Conservation (phyloP, 2,329 filamentous ascomycete species). For the Graphiopsis chlorocephala region DNA sequence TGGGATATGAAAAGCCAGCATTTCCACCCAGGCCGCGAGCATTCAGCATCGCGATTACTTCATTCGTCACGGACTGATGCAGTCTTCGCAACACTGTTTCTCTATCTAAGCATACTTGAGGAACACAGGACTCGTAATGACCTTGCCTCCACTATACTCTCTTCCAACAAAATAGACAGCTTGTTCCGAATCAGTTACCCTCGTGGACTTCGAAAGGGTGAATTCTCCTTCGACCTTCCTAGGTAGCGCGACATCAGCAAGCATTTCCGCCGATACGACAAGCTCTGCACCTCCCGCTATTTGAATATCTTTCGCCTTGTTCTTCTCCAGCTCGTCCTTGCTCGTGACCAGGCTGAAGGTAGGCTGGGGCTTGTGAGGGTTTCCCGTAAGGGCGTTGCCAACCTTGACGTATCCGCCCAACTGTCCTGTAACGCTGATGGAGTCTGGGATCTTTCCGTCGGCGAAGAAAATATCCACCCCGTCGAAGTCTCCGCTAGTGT, state of each 20-base stretch:
- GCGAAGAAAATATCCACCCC: constrained; percentile 9
- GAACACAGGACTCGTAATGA: background rate
- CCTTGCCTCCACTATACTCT: background rate
- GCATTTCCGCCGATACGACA: background rate
- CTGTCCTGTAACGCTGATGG: background rate
- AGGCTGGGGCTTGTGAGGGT: constrained; percentile 6
- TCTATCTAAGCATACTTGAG: background rate
- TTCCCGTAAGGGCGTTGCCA: constrained; percentile 4
- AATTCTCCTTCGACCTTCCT: background rate
- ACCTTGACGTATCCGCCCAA: constrained; percentile 12
- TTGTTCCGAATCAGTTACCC: background rate
- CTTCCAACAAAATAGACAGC: background rate
- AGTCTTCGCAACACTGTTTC: no score
- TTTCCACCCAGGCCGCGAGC: background rate
- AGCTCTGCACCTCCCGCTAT: background rate
- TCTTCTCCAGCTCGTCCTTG: background rate
- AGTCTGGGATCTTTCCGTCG: background rate
- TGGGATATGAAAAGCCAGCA: constrained; percentile 12
- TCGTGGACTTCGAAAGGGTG: background rate
- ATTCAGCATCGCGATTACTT: background rate
- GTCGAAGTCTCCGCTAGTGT: constrained; percentile 13
- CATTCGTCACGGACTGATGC: no score
- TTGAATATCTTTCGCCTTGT: background rate
- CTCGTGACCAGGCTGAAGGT: background rate
- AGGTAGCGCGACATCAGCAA: background rate